Percentiles rank a stretch among this genome's conserved stretches.
phyloP scores from a whole-genome alignment of 805 yeast genomes.

The Candida mattraensis region DNA sequence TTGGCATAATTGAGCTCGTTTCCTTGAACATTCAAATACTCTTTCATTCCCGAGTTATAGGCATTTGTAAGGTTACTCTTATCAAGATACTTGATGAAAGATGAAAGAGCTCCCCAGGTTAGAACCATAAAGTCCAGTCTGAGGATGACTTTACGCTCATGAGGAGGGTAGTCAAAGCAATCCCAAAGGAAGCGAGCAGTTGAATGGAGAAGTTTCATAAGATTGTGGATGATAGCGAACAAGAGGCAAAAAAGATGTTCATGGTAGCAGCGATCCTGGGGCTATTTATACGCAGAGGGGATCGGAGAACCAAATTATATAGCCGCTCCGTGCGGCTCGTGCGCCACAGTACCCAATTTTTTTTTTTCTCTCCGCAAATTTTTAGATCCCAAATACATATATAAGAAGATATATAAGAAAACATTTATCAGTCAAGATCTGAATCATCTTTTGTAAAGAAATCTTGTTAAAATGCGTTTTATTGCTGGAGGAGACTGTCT shows the following conservation, averaged over 20 bases:
- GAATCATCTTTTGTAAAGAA: too few species aligned
- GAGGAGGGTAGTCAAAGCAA: conserved; percentile 32
- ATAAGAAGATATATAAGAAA: too few species aligned
- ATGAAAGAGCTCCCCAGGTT: conserved; percentile 31
- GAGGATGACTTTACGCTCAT: conserved; percentile 32
- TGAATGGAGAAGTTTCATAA: neutral
- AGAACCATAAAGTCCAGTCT: conserved; percentile 34
- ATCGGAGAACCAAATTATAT: too few species aligned
- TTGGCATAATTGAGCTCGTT: conserved; percentile 60
- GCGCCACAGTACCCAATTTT: too few species aligned
- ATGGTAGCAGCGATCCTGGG: too few species aligned
- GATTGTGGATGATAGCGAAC: neutral
- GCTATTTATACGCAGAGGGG: too few species aligned
- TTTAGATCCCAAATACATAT: too few species aligned
- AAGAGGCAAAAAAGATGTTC: too few species aligned
- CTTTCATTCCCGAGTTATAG: conserved; percentile 60
- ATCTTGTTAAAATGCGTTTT: conserved; percentile 18
- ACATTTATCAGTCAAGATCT: neutral
- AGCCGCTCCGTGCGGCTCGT: too few species aligned
- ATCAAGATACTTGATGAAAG: conserved; percentile 55
- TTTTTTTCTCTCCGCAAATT: too few species aligned
- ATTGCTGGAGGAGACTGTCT: conserved; percentile 32
- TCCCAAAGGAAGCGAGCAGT: conserved; percentile 16
- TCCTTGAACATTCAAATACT: conserved; percentile 53
- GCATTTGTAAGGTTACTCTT: conserved; percentile 60